phyloP scores from a whole-genome alignment of 768 basidiomycete genomes.

The Amanita inopinata region DNA sequence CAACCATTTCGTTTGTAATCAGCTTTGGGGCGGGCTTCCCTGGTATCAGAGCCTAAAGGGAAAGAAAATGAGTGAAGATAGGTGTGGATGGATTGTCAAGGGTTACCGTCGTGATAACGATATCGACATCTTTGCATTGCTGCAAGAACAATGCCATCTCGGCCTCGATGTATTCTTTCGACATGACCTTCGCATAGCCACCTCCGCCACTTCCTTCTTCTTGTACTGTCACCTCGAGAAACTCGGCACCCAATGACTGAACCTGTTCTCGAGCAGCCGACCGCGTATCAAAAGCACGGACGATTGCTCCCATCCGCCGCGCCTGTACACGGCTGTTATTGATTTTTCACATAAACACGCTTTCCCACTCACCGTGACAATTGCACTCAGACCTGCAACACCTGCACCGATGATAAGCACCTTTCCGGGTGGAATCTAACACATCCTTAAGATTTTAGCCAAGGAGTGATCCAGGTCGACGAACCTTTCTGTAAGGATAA shows the following conservation, averaged over 20 bases:
- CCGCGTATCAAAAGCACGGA: slow-evolving; percentile 82
- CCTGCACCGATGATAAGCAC: slow-evolving; percentile 84
- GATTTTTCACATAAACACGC: background rate
- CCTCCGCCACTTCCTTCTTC: slow-evolving; percentile 80
- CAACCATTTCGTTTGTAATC: slow-evolving; percentile 78
- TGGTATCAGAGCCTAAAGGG: slow-evolving; percentile 63
- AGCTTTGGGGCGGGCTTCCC: slow-evolving; percentile 81
- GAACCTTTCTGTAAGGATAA: background rate
- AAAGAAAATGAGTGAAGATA: background rate
- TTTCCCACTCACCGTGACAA: slow-evolving; percentile 52
- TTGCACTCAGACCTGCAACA: slow-evolving; percentile 82
- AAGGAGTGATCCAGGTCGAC: background rate
- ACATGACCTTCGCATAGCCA: slow-evolving; percentile 88
- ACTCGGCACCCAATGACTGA: slow-evolving; percentile 83
- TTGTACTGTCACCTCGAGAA: slow-evolving; percentile 69
- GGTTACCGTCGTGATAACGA: slow-evolving; percentile 73
- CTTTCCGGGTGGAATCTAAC: slow-evolving; percentile 76
- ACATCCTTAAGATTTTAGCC: slow-evolving; percentile 4
- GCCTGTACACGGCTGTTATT: slow-evolving; percentile 34
- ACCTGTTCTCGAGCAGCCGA: slow-evolving; percentile 83
- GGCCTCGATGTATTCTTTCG: slow-evolving; percentile 79
- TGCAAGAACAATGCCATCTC: slow-evolving; percentile 86
- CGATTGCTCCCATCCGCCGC: slow-evolving; percentile 76
- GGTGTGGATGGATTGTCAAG: background rate
- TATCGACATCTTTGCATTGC: slow-evolving; percentile 85